Evolutionary conservation across 176 grass and related monocot species (phyloP).

Genomic region (Carex cristatella): DNA sequence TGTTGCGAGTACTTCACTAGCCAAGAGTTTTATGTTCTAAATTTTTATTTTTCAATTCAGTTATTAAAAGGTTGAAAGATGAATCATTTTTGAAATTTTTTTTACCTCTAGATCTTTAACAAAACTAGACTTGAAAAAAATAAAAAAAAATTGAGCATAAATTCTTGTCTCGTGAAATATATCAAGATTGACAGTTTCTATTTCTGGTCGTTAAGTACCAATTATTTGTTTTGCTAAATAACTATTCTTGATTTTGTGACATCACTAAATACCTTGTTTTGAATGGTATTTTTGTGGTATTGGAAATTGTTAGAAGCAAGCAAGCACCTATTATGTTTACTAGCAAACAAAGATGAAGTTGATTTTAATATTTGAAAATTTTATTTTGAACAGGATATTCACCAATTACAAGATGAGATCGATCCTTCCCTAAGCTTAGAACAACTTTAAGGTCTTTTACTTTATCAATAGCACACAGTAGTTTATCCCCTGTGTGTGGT

Average conservation of each 20-base stretch:
- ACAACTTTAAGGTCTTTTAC: not conserved
- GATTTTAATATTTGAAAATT: not conserved
- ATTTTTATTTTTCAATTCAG: not conserved
- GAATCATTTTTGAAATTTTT: not conserved
- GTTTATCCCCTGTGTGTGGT: not conserved
- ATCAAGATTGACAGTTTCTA: not conserved
- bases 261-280: not conserved
- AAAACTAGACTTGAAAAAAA: not conserved
- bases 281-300: no score
- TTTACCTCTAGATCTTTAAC: not conserved
- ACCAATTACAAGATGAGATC: conserved; percentile 27
- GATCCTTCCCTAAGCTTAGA: conserved; percentile 21
- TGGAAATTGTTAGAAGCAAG: not conserved
- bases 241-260: not conserved
- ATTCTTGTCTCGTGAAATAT: not conserved
- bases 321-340: not conserved
- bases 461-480: not conserved
- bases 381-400: conserved; percentile 28
- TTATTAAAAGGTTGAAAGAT: not conserved
- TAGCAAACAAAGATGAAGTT: not conserved
- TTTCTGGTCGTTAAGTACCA: not conserved
- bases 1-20: not conserved
- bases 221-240: not conserved
- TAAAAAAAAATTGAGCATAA: not conserved
- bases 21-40: not conserved